Evolutionary conservation across 1,284 basidiomycete species (phyloP).

Genomic region (Polyporus tsugae): DNA sequence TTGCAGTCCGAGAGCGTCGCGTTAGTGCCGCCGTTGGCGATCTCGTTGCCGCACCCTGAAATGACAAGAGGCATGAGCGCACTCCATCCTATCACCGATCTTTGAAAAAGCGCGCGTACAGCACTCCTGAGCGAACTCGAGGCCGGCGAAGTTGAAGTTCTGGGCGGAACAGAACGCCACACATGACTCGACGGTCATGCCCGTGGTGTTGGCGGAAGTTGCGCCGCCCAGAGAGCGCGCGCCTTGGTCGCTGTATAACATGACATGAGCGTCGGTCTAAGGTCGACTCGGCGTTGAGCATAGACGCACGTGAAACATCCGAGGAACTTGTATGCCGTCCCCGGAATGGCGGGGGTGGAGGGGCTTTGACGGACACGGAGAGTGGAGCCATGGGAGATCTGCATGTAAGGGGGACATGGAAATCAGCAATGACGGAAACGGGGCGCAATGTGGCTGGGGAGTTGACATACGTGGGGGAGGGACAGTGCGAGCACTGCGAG

Average conservation of each 20-base stretch:
- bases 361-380: slow-evolving; percentile 29
- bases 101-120: slow-evolving; percentile 51
- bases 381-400: slow-evolving; percentile 30
- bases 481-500: slow-evolving; percentile 32
- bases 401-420: neutral
- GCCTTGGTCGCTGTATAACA: slow-evolving; percentile 51
- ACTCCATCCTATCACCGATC: slow-evolving; percentile 5
- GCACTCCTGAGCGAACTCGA: slow-evolving; percentile 66
- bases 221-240: slow-evolving; percentile 61
- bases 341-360: slow-evolving; percentile 48
- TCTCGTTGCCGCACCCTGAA: slow-evolving; percentile 67
- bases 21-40: slow-evolving; percentile 56
- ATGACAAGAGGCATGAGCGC: slow-evolving; percentile 15
- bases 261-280: slow-evolving; percentile 4
- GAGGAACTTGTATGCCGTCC: slow-evolving; percentile 58
- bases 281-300: neutral
- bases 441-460: neutral
- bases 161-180: slow-evolving; percentile 63
- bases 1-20: slow-evolving; percentile 63
- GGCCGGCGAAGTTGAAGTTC: slow-evolving; percentile 66
- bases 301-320: slow-evolving; percentile 70
- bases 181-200: slow-evolving; percentile 74
- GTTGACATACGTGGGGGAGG: slow-evolving; percentile 28
- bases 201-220: slow-evolving; percentile 50
- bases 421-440: neutral